Evolutionary conservation across 345 rosid genomes (phyloP), one percentile per base, ranked within the genome.

Genomic region (Triadica sebifera): DNA sequence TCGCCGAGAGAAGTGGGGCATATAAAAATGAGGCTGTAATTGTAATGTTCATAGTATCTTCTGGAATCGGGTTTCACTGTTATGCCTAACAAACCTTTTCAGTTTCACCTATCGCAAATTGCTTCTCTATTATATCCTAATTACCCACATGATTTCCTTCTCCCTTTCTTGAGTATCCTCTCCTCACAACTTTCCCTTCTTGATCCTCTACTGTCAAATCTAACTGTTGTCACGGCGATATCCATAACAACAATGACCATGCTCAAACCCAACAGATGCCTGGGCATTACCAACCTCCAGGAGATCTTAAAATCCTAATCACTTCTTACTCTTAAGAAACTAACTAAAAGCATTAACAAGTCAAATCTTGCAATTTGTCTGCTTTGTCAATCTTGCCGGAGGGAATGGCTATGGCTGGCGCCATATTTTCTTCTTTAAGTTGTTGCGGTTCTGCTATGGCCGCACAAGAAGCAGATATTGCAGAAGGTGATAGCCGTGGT

Each of bases 401-500:
- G 49, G 20, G n/a, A 34, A 38, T 39, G 47, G 67, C 67, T 5
- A 16, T 63, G 22, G 49, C 49, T 1, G n/a, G 67, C 39, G 22
- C 49, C 10, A 20, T 8, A 8, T 63, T 63, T 4, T 63, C 67
- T 63, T 37, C 20, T 6, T 63, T 63, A 37, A 39, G 20, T 37
- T 63, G 11, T 37, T 63, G 46, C 13, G n/a, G 10, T 63, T 7
- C 49, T 63, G 22, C 67, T 13, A 19, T 38, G 67, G 47, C 67
- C 39, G 67, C 47, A 12, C 67, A 37, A 4, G 17, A 38, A 17
- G 67, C 67, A 39, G 47, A 63, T 63, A 37, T 39, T 63, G 67
- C 67, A 63, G 67, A 63, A 63, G 66, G 62, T 22, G 62, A 24
- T 58, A 58, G 10, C 62, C 37, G 62, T 10, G 62, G 37, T 2